Evolutionary conservation across 257 asterid species (phyloP).

Genomic region (Avicennia marina): DNA sequence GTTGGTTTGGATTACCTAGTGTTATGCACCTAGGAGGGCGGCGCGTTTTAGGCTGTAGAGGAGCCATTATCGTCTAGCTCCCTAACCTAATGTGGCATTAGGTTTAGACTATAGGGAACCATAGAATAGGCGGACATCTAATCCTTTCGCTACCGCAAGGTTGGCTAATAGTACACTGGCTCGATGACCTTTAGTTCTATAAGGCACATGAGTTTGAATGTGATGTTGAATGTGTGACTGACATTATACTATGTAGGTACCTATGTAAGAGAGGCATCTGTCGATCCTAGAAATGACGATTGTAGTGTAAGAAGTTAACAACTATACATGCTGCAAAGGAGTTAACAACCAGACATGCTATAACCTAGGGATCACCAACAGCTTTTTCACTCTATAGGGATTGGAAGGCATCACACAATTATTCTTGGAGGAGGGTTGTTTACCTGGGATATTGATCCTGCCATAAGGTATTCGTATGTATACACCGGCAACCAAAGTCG

Average conservation of each 20-base stretch:
- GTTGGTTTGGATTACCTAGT: no score
- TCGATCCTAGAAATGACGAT: no score
- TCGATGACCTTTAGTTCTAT: no score
- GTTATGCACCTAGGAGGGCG: constrained; percentile 13
- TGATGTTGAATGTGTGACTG: not conserved
- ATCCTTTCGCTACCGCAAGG: no score
- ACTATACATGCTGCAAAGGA: no score
- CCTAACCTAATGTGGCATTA: constrained; percentile 14
- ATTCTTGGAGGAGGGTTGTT: constrained; percentile 13
- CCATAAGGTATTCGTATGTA: constrained; percentile 12
- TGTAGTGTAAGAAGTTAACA: no score
- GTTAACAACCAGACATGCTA: no score
- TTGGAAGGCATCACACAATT: not conserved
- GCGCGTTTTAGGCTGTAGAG: constrained; percentile 6
- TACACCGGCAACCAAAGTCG: not conserved
- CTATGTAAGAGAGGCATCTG: no score
- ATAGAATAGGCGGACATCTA: constrained; percentile 6
- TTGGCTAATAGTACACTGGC: no score
- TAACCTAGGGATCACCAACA: no score
- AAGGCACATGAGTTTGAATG: not conserved
- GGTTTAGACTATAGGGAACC: constrained; percentile 14
- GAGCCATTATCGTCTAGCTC: constrained; percentile 16
- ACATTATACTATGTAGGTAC: constrained; percentile 1
- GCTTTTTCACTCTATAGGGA: no score
- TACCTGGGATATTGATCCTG: constrained; percentile 13